These are phyloP conservation scores for Penicillium sp. DNA, from an alignment of 2,329 filamentous ascomycete genomes.

Conservation along the genomic window DNA sequence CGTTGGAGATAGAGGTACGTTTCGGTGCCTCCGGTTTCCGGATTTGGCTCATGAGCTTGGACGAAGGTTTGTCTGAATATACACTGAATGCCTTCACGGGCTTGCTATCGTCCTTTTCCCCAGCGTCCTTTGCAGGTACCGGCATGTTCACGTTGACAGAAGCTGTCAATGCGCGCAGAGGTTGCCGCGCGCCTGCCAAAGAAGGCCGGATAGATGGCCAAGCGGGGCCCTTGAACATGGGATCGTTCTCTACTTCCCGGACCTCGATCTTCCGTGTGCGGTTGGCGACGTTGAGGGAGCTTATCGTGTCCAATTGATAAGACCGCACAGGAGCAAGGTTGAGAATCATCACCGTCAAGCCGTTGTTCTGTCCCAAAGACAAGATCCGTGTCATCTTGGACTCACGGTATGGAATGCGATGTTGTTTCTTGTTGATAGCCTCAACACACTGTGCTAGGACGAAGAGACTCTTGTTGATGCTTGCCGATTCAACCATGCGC, in stretches of 20 bases:
- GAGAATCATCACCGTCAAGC: conserved; percentile 93
- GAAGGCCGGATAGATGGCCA: conserved; percentile 49
- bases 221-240: conserved; percentile 76
- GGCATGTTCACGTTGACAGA: conserved; percentile 70
- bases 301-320: conserved; percentile 90
- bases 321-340: conserved; percentile 89
- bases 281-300: conserved; percentile 91
- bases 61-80: conserved; percentile 67
- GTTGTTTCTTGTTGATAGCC: conserved; percentile 75
- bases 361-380: conserved; percentile 89
- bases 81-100: conserved; percentile 83
- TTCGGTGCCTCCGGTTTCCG: conserved; percentile 46
- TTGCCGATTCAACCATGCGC: conserved; percentile 87
- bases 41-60: conserved; percentile 46
- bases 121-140: conserved; percentile 50
- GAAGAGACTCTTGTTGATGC: conserved; percentile 96
- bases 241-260: conserved; percentile 91
- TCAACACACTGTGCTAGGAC: conserved; percentile 94
- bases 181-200: conserved; percentile 63
- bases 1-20: conserved; percentile 43
- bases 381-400: conserved; percentile 97
- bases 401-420: conserved; percentile 85
- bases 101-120: conserved; percentile 61
- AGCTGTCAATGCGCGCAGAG: conserved; percentile 72
- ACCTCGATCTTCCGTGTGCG: conserved; percentile 95